Base-by-base conservation (phyloP, 129 eudicot species). In the Pseudognaphalium luteoalbum region DNA sequence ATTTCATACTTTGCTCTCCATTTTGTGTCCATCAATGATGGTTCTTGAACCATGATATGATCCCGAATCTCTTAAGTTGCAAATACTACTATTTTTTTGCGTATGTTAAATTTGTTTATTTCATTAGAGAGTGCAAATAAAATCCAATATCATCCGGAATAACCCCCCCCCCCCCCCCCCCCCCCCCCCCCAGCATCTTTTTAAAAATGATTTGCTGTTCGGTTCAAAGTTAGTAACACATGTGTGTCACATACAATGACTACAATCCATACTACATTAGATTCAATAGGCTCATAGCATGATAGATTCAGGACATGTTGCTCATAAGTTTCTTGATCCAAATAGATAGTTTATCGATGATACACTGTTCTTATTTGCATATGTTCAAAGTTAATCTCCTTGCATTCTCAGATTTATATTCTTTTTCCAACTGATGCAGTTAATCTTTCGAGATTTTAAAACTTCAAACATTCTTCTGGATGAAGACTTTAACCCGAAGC, bases 381-480 rank as follows among this genome's bases (percentile, higher is more conserved):
- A 47, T 12, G n/a, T 12, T 11, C 0, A 47, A 47, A 14, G 16
- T 25, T 12, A 22, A 20, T 61, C 37, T 61, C 21, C 11, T 64
- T 64, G 73, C 34, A 22, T 42, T 68, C 58, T 20, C 56, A 42
- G 19, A 20, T 8, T 21, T 68, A 4, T 21, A 41, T 21, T n/a
- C 41, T 28, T 63, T 30, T 30, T 54, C 62, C 20, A 14, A 61
- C 21, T 65, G 21, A 16, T 72, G 83, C 89, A 92, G 97, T 77
- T 92, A 68, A 92, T 92, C 86, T 92, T 92, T 83, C 78, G 91
- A 83, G 97, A 92, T 86, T 83, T 92, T 39, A 92, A 92, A 87
- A 76, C 93, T 20, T 92, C 97, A 60, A 92, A 92, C 64, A 82
- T 92, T 75, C 95, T 92, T 65, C 73, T 92, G 80, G 97, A 92